Evolutionary conservation across 805 yeast genomes (phyloP).

Genomic region (Yamadazyma sp.): DNA sequence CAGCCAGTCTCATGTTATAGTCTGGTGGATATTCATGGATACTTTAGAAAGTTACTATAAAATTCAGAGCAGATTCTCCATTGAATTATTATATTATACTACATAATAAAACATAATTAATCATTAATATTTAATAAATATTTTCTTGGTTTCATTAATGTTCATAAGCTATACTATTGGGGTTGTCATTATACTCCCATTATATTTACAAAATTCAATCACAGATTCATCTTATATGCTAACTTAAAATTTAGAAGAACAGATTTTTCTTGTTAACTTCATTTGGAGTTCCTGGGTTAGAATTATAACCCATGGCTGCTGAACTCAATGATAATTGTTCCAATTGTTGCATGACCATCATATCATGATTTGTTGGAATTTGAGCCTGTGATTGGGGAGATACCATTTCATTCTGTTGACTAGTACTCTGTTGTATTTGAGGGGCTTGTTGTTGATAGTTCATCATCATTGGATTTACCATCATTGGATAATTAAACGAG

Average conservation of each 20-base stretch:
- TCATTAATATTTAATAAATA: too few relatives aligned
- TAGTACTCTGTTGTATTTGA: slow-evolving; percentile 2
- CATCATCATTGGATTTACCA: slow-evolving; percentile 9
- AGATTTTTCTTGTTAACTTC: slow-evolving; percentile 10
- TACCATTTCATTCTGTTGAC: slow-evolving; percentile 15
- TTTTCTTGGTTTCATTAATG: too few relatives aligned
- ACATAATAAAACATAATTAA: too few relatives aligned
- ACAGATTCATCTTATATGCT: too few relatives aligned
- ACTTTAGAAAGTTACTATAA: too few relatives aligned
- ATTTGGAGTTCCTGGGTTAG: slow-evolving; percentile 38
- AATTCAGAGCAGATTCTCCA: too few relatives aligned
- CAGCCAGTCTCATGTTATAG: too few relatives aligned
- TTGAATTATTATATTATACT: too few relatives aligned
- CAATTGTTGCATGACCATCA: slow-evolving; percentile 42
- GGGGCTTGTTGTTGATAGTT: slow-evolving; percentile 11
- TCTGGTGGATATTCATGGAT: too few relatives aligned
- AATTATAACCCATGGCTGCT: slow-evolving; percentile 45
- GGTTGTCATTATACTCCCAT: too few relatives aligned
- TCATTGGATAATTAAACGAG: slow-evolving; percentile 4
- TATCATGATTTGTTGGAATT: slow-evolving; percentile 21
- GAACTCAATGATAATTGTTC: slow-evolving; percentile 45
- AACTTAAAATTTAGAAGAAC: slow-evolving; percentile 7
- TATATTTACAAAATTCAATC: too few relatives aligned
- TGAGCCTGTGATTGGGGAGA: slow-evolving; percentile 2
- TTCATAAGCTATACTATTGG: too few relatives aligned